Conservation (phyloP, 1,284 basidiomycete species). For the Golubevia sp. region DNA sequence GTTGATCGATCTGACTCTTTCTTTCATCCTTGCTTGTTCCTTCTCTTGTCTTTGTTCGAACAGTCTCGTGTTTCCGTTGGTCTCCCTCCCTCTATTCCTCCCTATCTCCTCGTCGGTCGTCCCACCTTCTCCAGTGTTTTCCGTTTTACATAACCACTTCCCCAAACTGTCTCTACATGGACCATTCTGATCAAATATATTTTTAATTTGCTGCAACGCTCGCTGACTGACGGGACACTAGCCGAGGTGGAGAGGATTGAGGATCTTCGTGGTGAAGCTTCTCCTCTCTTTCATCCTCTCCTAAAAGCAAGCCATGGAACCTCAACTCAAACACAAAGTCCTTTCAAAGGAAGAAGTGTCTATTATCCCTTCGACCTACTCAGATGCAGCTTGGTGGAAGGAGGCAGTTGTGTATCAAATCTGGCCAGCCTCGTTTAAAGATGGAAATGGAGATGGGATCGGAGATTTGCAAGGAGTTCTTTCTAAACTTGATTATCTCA, state of each 20-base stretch:
- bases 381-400: constrained; percentile 69
- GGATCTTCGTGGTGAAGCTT: too few relatives aligned
- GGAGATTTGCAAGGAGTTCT: constrained; percentile 76
- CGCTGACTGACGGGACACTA: too few relatives aligned
- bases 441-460: constrained; percentile 75
- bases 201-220: too few relatives aligned
- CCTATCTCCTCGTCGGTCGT: too few relatives aligned
- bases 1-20: not conserved
- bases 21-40: not conserved
- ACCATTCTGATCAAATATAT: too few relatives aligned
- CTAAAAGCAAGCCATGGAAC: not conserved
- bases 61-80: not conserved
- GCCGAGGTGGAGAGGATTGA: too few relatives aligned
- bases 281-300: not conserved
- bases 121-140: too few relatives aligned
- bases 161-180: too few relatives aligned
- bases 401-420: constrained; percentile 71
- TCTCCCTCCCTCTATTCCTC: too few relatives aligned
- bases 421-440: constrained; percentile 75
- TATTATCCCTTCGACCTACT: not conserved
- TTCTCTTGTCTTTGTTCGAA: not conserved
- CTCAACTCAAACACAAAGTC: not conserved
- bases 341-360: not conserved
- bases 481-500: constrained; percentile 72
- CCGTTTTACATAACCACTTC: too few relatives aligned